A percentile compares a stretch with the other conserved stretches of the same genome.
Conservation (phyloP, 257 asterid genomes). For the Solanum okadae region DNA sequence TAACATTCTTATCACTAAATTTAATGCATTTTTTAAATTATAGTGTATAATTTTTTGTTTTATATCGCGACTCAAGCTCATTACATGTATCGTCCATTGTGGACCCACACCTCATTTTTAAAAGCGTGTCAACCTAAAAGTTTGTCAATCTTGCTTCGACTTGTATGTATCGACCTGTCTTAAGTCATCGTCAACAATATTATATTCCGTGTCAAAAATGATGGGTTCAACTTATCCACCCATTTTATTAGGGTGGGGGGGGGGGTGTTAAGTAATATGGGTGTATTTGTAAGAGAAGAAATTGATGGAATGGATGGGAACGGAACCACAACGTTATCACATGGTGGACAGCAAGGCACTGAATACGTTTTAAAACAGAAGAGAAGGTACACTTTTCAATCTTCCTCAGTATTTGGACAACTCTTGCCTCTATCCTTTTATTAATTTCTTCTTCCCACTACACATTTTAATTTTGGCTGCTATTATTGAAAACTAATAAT, state of each 20-base stretch:
- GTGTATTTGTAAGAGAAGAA: background rate
- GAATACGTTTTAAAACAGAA: slow-evolving; percentile 28
- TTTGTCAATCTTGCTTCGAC: background rate
- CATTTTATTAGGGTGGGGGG: no score
- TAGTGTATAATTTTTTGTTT: background rate
- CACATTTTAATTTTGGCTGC: background rate
- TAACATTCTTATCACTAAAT: background rate
- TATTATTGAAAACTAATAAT: background rate
- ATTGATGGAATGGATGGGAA: slow-evolving; percentile 15
- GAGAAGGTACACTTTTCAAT: slow-evolving; percentile 27
- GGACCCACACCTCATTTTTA: background rate
- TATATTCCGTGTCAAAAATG: background rate
- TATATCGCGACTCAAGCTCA: background rate
- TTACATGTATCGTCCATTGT: background rate
- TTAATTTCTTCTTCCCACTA: background rate
- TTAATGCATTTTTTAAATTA: background rate
- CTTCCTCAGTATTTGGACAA: slow-evolving; percentile 38
- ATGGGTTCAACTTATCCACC: background rate
- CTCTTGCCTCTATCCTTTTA: slow-evolving; percentile 11
- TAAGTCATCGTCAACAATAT: background rate
- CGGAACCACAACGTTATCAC: slow-evolving; percentile 39
- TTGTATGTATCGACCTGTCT: background rate
- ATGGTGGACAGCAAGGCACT: slow-evolving; percentile 70
- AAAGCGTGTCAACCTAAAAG: background rate
- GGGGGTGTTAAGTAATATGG: background rate